These are phyloP conservation scores for Russula vinacea DNA, from an alignment of 768 basidiomycete species.

Conservation along the genomic window DNA sequence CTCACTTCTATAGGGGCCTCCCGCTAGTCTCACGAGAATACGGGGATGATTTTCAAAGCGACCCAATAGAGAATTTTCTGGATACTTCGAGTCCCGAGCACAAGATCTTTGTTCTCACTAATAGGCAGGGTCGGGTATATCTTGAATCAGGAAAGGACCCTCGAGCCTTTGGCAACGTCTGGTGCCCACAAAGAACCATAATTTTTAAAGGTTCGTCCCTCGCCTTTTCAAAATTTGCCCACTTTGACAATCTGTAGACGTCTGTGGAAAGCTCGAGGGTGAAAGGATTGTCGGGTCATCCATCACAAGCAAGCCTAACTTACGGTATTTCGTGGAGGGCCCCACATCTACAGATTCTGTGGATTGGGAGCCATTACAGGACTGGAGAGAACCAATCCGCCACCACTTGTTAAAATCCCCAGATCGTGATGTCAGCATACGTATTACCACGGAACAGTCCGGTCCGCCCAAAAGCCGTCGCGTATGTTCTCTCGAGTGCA, in stretches of 20 bases:
- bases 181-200: conserved; percentile 2
- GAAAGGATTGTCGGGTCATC: conserved; percentile 12
- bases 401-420: neutral
- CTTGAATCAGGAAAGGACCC: neutral
- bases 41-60: neutral
- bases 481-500: neutral
- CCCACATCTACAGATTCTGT: neutral
- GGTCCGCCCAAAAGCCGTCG: neutral
- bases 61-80: neutral
- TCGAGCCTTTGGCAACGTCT: conserved; percentile 19
- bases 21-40: neutral
- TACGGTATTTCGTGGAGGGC: neutral
- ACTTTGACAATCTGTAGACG: conserved; percentile 1
- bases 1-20: conserved; percentile 15
- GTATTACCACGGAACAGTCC: neutral
- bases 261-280: conserved; percentile 18
- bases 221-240: neutral
- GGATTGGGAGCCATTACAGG: neutral
- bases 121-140: conserved; percentile 15
- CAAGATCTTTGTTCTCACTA: conserved; percentile 13
- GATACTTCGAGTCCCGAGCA: neutral
- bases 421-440: neutral
- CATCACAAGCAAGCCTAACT: neutral
- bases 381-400: conserved; percentile 15
- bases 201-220: conserved; percentile 22